Conservation (phyloP, 2,329 filamentous ascomycete species). For the Trichoderma polysporum region DNA sequence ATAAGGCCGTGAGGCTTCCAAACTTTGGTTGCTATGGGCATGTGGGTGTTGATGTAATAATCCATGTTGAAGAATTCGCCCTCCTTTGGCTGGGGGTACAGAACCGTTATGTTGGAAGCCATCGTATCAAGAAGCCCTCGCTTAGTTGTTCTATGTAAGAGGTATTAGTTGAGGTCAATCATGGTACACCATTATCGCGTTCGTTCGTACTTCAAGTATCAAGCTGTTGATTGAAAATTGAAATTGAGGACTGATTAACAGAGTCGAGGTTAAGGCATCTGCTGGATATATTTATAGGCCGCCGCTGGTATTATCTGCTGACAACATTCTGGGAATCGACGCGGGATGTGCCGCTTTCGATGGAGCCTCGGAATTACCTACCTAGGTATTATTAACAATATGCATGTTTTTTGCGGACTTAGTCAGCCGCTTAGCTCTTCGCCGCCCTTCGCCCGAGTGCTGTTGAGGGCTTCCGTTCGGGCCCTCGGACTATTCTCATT, state of each 20-base stretch:
- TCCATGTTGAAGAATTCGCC: constrained; percentile 11
- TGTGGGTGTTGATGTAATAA: constrained; percentile 11
- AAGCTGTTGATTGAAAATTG: neutral
- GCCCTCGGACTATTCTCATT: no score
- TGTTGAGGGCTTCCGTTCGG: neutral
- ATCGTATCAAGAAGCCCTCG: neutral
- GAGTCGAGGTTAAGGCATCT: neutral
- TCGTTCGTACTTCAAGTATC: neutral
- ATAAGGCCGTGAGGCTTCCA: constrained; percentile 1
- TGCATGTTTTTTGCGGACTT: neutral
- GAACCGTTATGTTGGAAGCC: constrained; percentile 7
- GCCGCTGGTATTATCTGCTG: no score
- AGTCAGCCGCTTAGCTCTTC: neutral
- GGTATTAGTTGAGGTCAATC: neutral
- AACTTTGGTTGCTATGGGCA: neutral
- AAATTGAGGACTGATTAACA: neutral
- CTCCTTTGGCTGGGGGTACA: constrained; percentile 3
- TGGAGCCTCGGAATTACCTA: neutral
- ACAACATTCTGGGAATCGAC: neutral
- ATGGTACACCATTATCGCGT: neutral
- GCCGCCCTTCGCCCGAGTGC: neutral
- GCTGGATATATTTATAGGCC: neutral
- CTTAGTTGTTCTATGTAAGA: neutral
- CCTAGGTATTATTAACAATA: no score
- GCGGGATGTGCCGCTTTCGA: neutral